Conservation (phyloP, 2,329 filamentous ascomycete genomes). For the Colletotrichum salicis region DNA sequence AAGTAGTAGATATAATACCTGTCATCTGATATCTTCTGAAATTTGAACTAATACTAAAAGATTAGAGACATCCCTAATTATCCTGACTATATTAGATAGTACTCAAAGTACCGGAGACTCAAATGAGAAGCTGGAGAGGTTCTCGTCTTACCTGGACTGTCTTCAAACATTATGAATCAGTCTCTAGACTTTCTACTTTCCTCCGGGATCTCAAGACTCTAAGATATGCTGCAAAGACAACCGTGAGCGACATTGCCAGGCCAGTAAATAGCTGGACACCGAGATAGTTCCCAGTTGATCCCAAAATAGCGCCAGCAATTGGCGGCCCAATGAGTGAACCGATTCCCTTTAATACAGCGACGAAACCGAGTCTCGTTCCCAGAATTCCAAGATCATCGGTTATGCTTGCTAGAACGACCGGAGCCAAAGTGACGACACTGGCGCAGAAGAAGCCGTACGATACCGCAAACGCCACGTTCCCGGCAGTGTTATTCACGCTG, state of each 20-base stretch:
- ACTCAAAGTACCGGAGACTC: too few relatives aligned
- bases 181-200: background rate
- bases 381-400: background rate
- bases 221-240: background rate
- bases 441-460: slow-evolving; percentile 56
- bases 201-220: background rate
- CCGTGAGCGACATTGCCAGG: background rate
- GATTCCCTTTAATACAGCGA: background rate
- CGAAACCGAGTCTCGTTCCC: background rate
- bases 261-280: background rate
- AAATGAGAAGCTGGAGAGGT: too few relatives aligned
- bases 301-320: background rate
- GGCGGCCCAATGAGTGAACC: background rate
- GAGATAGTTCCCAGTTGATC: background rate
- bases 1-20: too few relatives aligned
- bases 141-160: too few relatives aligned
- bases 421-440: slow-evolving; percentile 52
- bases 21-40: too few relatives aligned
- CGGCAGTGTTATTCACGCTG: slow-evolving; percentile 42
- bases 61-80: too few relatives aligned
- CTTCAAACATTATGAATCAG: background rate
- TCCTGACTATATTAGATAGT: too few relatives aligned
- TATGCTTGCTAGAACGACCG: slow-evolving; percentile 28
- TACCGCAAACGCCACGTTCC: slow-evolving; percentile 50
- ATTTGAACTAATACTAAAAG: too few relatives aligned